Evolutionary conservation across 2,329 filamentous ascomycete genomes (phyloP).

Genomic region (Fusarium sp.): DNA sequence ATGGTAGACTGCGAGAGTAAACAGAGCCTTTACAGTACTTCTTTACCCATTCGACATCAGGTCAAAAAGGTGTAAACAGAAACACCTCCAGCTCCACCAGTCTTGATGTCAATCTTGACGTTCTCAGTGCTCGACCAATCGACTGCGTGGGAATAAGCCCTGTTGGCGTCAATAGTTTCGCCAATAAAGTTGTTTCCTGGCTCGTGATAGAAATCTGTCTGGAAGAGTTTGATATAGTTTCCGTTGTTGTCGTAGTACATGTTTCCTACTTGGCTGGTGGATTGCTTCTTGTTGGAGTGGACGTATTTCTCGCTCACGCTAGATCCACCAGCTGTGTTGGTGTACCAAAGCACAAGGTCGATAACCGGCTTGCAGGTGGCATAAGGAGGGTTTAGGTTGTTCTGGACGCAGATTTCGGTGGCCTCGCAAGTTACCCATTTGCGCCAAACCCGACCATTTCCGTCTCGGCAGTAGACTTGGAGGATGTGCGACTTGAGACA

Average conservation of each 20-base stretch:
- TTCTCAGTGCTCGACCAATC: background rate
- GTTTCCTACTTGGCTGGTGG: background rate
- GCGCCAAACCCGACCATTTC: background rate
- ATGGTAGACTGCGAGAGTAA: background rate
- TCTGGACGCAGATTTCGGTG: background rate
- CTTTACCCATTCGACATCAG: background rate
- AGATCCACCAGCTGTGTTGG: background rate
- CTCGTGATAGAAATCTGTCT: background rate
- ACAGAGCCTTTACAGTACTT: no score
- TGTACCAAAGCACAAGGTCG: background rate
- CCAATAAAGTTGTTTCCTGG: background rate
- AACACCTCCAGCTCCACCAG: background rate
- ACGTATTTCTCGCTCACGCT: background rate
- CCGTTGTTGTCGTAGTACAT: background rate
- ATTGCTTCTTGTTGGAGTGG: background rate
- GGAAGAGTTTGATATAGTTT: background rate
- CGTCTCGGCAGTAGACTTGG: background rate
- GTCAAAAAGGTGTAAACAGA: background rate
- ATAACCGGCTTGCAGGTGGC: background rate
- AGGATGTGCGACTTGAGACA: background rate
- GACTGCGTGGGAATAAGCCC: background rate
- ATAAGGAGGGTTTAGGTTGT: background rate
- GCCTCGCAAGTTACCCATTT: background rate
- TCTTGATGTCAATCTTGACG: background rate
- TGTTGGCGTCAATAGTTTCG: background rate